Conservation (phyloP, 1,284 basidiomycete genomes). For the Phlebopus sp. region DNA sequence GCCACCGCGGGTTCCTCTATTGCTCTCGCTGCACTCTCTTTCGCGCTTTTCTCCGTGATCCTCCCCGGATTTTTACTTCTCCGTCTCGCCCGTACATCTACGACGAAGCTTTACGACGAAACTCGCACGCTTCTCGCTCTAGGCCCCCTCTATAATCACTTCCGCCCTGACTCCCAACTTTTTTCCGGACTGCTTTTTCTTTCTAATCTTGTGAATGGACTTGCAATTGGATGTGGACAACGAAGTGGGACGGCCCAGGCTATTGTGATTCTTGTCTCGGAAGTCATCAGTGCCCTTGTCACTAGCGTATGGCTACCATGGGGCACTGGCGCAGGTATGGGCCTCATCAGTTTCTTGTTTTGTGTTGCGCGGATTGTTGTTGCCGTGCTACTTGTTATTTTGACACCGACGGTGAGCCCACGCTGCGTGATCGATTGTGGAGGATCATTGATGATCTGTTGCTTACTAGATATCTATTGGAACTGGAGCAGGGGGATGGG, state of each 20-base stretch:
- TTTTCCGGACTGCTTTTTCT: conserved; percentile 82
- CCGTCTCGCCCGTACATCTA: conserved; percentile 76
- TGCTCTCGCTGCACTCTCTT: conserved; percentile 71
- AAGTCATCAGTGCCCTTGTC: conserved; percentile 77
- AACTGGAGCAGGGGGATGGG: conserved; percentile 78
- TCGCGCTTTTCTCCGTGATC: conserved; percentile 76
- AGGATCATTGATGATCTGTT: conserved; percentile 14
- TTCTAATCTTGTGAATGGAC: conserved; percentile 77
- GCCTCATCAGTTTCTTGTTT: conserved; percentile 87
- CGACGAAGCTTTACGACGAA: conserved; percentile 92
- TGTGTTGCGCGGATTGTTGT: conserved; percentile 88
- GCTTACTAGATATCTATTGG: conserved; percentile 73
- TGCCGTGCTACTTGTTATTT: conserved; percentile 84
- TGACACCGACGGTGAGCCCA: conserved; percentile 78
- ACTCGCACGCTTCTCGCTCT: conserved; percentile 87
- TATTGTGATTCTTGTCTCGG: conserved; percentile 83
- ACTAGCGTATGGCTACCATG: conserved; percentile 95
- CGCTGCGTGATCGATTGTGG: conserved; percentile 1
- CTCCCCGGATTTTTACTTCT: conserved; percentile 75
- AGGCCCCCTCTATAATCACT: conserved; percentile 95
- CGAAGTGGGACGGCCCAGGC: conserved; percentile 88
- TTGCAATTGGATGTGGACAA: conserved; percentile 89
- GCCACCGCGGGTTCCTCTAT: conserved; percentile 45
- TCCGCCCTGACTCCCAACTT: conserved; percentile 87
- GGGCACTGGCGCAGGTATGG: conserved; percentile 96